These are phyloP conservation scores for Nicotiana undulata DNA, from an alignment of 257 asterid species.

Conservation along the genomic window DNA sequence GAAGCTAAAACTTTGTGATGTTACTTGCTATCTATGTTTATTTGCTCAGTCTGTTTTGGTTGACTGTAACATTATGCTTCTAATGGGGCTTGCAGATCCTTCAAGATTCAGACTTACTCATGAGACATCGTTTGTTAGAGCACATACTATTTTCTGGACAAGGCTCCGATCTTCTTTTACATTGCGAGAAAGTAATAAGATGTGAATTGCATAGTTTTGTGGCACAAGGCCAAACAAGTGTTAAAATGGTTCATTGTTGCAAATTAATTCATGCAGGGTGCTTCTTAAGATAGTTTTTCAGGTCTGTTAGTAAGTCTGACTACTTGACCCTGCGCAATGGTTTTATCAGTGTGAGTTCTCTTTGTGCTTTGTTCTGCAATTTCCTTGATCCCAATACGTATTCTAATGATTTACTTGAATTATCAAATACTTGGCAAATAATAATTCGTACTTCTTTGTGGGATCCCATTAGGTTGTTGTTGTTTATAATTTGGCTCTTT, in stretches of 20 bases:
- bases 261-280: constrained; percentile 60
- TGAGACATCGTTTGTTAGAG: constrained; percentile 91
- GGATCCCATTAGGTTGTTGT: no score
- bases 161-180: constrained; percentile 66
- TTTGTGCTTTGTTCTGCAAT: background rate
- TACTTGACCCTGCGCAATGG: constrained; percentile 92
- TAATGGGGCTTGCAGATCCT: constrained; percentile 58
- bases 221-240: background rate
- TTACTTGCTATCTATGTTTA: background rate
- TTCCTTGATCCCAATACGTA: no score
- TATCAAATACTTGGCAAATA: no score
- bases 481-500: no score
- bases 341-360: constrained; percentile 64
- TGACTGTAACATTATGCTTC: background rate
- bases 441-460: no score
- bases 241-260: background rate
- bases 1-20: background rate
- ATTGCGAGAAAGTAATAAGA: constrained; percentile 43
- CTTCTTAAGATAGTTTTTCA: constrained; percentile 77
- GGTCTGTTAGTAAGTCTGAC: constrained; percentile 82
- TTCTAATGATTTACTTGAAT: no score
- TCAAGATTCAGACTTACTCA: constrained; percentile 88
- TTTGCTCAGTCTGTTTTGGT: background rate
- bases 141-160: constrained; percentile 94
- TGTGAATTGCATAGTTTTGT: background rate